Base-by-base conservation (phyloP, 768 basidiomycete genomes). In the Chalciporus sphaerocephalus region DNA sequence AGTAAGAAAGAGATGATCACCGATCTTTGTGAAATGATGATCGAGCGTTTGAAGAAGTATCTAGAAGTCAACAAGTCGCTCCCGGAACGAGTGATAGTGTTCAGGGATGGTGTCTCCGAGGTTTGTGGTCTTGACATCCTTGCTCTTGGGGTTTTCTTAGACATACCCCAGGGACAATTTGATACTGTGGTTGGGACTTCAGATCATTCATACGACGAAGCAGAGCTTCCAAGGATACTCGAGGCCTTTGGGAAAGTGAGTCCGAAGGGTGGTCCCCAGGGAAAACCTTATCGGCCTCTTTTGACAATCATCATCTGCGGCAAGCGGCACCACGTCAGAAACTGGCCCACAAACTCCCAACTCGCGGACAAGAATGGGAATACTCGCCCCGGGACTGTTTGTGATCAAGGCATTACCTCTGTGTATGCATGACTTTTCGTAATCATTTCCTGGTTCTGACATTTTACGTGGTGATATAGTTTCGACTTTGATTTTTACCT, bases 61-160 rank as follows among this genome's bases (percentile, higher is more conserved):
- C 69, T 78, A 52, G 68, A 63, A 60, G 78, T 73, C 58, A 86
- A 77, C 51, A 75, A 64, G 47, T 44, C 55, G 0, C 70, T 92
- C 1, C 90, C 90, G 0, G 74, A 81, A 1, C 74, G 87, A 3
- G 72, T 92, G 6, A 66, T 85, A 25, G 71, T 92, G 6, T 92
- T 81, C 55, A 80, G 90, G 13, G 87, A 91, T 62, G 90, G 89
- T 32, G 87, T 90, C 3, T 89, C 87, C 1, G 85, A 87, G 72
- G 87, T 84, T 47, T 11, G 75, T 57, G 5, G 18, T 32, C 12
- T 37, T 15, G 24, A 18, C 36, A 21, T 27, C 13, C 38, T 4
- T 10, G 35, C 10, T 22, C 1, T 28, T 13, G 17, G 7, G 21
- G 4, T 33, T 39, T 35, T 12, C 9, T 46, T 11, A 48, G 2